Percentiles rank a stretch among this genome's conserved stretches.
These are phyloP conservation scores for Globisporangium spinosum DNA, from an alignment of 352 stramenopile genomes.

Conservation along the genomic window DNA sequence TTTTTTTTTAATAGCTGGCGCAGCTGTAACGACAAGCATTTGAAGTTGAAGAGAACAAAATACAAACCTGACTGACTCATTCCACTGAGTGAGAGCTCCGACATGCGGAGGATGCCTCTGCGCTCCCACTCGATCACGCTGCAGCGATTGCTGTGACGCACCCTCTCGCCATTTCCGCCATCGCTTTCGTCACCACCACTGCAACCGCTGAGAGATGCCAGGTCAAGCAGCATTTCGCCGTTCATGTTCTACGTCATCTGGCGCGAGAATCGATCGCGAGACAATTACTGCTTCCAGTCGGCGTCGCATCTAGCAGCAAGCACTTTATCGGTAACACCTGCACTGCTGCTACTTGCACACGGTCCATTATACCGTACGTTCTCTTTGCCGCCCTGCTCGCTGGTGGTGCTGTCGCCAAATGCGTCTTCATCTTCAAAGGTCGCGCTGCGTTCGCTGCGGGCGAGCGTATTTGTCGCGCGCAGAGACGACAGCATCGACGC, in stretches of 20 bases:
- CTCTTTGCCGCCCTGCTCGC: neutral
- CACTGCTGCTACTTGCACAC: neutral
- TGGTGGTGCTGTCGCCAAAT: neutral
- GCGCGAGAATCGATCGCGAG: neutral
- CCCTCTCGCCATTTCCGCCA: neutral
- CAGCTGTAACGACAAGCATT: neutral
- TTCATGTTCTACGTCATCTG: conserved; percentile 10
- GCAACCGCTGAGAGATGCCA: neutral
- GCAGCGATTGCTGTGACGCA: neutral
- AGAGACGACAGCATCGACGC: neutral
- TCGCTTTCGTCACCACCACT: neutral
- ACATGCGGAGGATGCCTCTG: conserved; percentile 12
- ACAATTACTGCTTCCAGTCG: neutral
- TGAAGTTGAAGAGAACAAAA: neutral
- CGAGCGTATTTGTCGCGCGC: neutral
- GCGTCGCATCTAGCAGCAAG: neutral
- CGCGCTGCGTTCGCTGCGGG: neutral
- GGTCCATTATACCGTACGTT: conserved; percentile 1
- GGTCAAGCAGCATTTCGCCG: neutral
- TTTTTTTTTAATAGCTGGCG: neutral
- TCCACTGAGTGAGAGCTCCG: conserved; percentile 14
- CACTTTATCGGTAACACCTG: neutral
- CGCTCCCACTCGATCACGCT: conserved; percentile 12
- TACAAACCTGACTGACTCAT: conserved; percentile 12
- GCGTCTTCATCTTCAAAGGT: conserved; percentile 7